Evolutionary conservation across 345 rosid genomes (phyloP), one percentile per base, ranked within the genome.

Genomic region (Arabidopsis suecica): DNA sequence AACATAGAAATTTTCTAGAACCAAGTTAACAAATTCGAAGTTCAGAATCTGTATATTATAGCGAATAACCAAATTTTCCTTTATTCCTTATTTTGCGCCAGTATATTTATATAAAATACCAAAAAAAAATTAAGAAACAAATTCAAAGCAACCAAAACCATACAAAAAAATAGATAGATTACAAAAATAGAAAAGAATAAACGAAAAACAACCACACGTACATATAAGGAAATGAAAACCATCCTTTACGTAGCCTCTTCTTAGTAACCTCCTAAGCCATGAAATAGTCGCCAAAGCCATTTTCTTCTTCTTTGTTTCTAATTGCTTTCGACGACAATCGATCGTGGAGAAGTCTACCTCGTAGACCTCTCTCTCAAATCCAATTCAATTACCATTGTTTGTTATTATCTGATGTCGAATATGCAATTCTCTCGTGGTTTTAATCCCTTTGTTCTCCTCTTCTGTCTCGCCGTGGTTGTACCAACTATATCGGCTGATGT

Each of bases 131-230:
- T 30, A 76, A 23, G 30, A 68, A 62, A 47, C 23, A 62, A 63
- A 51, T 51, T 77, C 23, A 14, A 12, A 65, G 34, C 72, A 77
- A 65, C 55, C 25, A 49, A 77, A 65, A 64, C 76, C 76, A 48
- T 71, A 38, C 33, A 61, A 68, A 70, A 44, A 77, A 71, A 71
- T 58, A 71, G 76, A 8, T 56, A 64, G 55, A 38, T 14, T 56
- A 49, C 76, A 77, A 77, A 71, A 77, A 64, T 77, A 77, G 80
- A 49, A 64, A 71, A 56, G 20, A 54, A 40, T 14, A 32, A 40
- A 63, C 22, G 3, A 34, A 62, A 48, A 77, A 65, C 80, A 50
- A 65, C 80, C 80, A 71, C 80, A 57, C 72, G 38, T 77, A 77
- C 72, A 12, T 71, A 71, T 25, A 61, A 61, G 45, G 48, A 67